Conservation (phyloP, 2,329 filamentous ascomycete species). For the Phoma sp. region DNA sequence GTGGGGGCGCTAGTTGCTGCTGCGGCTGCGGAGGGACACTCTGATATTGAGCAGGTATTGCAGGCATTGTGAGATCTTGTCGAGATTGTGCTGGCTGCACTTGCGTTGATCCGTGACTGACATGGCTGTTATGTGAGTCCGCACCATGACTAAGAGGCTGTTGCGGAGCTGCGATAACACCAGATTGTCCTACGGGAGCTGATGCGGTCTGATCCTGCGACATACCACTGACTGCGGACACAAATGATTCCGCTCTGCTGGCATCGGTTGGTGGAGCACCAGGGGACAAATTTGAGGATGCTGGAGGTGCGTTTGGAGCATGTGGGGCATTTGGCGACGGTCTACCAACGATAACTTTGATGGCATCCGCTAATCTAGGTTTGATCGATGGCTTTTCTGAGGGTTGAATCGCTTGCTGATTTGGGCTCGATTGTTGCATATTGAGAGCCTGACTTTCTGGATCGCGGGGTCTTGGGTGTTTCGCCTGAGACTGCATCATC, state of each 20-base stretch:
- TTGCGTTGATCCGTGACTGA: slow-evolving; percentile 38
- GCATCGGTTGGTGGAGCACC: neutral
- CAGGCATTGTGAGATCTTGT: slow-evolving; percentile 35
- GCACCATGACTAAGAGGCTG: slow-evolving; percentile 36
- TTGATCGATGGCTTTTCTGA: slow-evolving; percentile 35
- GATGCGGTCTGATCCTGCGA: slow-evolving; percentile 26
- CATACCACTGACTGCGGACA: slow-evolving; percentile 31
- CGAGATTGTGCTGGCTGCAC: slow-evolving; percentile 39
- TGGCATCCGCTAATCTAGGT: slow-evolving; percentile 49
- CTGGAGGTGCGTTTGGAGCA: slow-evolving; percentile 1
- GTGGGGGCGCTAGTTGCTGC: slow-evolving; percentile 15
- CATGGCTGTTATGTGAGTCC: slow-evolving; percentile 38
- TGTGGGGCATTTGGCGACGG: slow-evolving; percentile 22
- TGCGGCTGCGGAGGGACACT: slow-evolving; percentile 23
- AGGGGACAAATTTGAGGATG: neutral
- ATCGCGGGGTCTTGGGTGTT: slow-evolving; percentile 50
- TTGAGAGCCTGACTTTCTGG: slow-evolving; percentile 50
- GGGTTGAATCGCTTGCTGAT: slow-evolving; percentile 28
- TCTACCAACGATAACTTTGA: slow-evolving; percentile 51
- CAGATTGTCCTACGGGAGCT: slow-evolving; percentile 24
- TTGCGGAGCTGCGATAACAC: slow-evolving; percentile 19
- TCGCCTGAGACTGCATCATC: slow-evolving; percentile 40
- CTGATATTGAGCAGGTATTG: slow-evolving; percentile 28
- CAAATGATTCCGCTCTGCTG: slow-evolving; percentile 5
- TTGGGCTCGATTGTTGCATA: slow-evolving; percentile 40